These are phyloP conservation scores for Phialophora macrospora DNA, from an alignment of 2,329 filamentous ascomycete genomes.

Conservation along the genomic window DNA sequence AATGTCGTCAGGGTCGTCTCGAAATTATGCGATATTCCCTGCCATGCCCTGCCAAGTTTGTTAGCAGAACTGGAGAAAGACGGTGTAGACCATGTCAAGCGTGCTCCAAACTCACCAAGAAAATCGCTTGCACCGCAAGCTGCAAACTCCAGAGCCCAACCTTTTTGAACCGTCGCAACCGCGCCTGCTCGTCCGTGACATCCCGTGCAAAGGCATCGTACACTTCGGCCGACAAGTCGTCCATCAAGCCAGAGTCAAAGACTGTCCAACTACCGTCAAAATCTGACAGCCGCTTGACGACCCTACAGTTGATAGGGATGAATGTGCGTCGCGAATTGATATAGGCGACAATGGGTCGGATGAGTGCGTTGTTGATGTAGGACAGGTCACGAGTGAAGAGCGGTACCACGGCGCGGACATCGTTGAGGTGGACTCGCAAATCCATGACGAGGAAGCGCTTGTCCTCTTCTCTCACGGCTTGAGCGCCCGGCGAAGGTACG, in stretches of 20 bases:
- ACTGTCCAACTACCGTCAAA: slow-evolving; percentile 96
- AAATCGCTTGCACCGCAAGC: slow-evolving; percentile 87
- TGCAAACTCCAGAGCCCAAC: slow-evolving; percentile 96
- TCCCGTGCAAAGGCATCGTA: slow-evolving; percentile 93
- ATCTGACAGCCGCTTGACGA: slow-evolving; percentile 85
- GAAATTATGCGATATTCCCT: neutral
- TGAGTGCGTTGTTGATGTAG: slow-evolving; percentile 93
- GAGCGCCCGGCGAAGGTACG: slow-evolving; percentile 8
- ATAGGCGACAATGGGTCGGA: slow-evolving; percentile 95
- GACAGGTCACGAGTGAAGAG: slow-evolving; percentile 90
- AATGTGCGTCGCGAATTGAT: slow-evolving; percentile 96
- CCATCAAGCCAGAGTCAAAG: slow-evolving; percentile 91
- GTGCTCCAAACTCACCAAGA: slow-evolving; percentile 68
- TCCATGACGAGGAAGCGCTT: slow-evolving; percentile 90
- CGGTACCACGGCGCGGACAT: slow-evolving; percentile 89
- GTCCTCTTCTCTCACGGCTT: slow-evolving; percentile 55
- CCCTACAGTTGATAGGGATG: slow-evolving; percentile 91
- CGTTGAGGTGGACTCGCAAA: slow-evolving; percentile 90
- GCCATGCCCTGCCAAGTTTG: slow-evolving; percentile 3
- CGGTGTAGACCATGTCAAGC: neutral
- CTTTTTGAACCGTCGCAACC: slow-evolving; percentile 86
- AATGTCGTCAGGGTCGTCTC: slow-evolving; percentile 1
- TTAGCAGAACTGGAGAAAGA: neutral
- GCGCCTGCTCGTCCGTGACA: slow-evolving; percentile 85
- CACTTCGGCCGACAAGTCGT: slow-evolving; percentile 86